These are phyloP conservation scores for Aphanomyces invadans DNA, from an alignment of 352 stramenopile species.

Conservation along the genomic window DNA sequence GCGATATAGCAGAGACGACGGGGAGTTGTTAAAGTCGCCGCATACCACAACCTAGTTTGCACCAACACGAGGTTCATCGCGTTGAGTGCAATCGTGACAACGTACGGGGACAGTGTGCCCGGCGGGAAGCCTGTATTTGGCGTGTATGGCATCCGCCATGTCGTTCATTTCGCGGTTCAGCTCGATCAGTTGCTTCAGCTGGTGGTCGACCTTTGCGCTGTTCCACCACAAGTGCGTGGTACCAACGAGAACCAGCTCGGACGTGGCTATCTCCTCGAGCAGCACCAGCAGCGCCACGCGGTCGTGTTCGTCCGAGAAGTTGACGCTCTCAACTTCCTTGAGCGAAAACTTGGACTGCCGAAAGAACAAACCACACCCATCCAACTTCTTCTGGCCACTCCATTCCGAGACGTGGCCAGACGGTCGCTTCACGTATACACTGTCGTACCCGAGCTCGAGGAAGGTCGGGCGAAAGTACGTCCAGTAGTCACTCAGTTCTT, in stretches of 20 bases:
- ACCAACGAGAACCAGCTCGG: constrained; percentile 69
- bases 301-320: constrained; percentile 82
- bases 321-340: constrained; percentile 78
- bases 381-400: constrained; percentile 82
- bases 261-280: constrained; percentile 76
- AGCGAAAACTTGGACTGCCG: constrained; percentile 82
- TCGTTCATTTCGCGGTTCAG: constrained; percentile 74
- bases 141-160: constrained; percentile 65
- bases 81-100: neutral
- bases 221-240: constrained; percentile 86
- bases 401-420: constrained; percentile 80
- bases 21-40: constrained; percentile 85
- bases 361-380: constrained; percentile 82
- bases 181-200: constrained; percentile 80
- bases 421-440: constrained; percentile 75
- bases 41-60: constrained; percentile 72
- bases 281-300: constrained; percentile 76
- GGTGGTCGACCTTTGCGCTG: constrained; percentile 77
- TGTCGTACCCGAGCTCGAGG: constrained; percentile 68
- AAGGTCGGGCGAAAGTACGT: constrained; percentile 82
- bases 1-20: constrained; percentile 73
- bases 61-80: too few species aligned
- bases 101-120: constrained; percentile 44
- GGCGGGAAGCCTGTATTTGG: constrained; percentile 74
- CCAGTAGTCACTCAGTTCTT: constrained; percentile 85